A percentile compares a stretch with the other conserved stretches of the same genome.
Evolutionary conservation across 2,329 filamentous ascomycete genomes (phyloP).

Genomic region (Phyllosticta capitalensis): DNA sequence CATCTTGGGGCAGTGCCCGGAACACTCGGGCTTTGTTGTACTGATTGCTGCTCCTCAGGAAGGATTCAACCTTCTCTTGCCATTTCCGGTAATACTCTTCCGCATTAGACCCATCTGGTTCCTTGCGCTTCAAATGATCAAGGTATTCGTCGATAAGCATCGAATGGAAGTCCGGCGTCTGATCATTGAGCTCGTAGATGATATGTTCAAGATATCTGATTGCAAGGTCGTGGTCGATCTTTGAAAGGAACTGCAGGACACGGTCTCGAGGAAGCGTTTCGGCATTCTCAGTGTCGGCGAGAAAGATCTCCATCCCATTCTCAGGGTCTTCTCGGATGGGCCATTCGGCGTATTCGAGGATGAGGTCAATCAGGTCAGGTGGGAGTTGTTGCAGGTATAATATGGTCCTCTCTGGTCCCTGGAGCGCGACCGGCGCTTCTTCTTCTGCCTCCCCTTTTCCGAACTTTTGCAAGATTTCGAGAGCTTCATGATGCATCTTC

Average conservation of each 20-base stretch:
- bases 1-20: slow-evolving; percentile 66
- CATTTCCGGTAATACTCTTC: slow-evolving; percentile 35
- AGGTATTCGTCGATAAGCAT: slow-evolving; percentile 66
- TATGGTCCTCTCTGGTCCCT: slow-evolving; percentile 75
- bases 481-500: slow-evolving; percentile 76
- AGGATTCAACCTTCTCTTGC: slow-evolving; percentile 59
- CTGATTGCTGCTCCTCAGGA: slow-evolving; percentile 65
- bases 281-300: slow-evolving; percentile 88
- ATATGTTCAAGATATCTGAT: slow-evolving; percentile 83
- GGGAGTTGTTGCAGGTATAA: slow-evolving; percentile 84
- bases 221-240: slow-evolving; percentile 61
- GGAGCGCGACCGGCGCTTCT: slow-evolving; percentile 46
- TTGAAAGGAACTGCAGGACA: slow-evolving; percentile 64
- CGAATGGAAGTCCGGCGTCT: slow-evolving; percentile 80
- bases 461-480: slow-evolving; percentile 74
- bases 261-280: slow-evolving; percentile 72
- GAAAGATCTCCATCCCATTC: slow-evolving; percentile 83
- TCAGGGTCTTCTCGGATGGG: slow-evolving; percentile 62
- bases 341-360: slow-evolving; percentile 88
- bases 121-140: slow-evolving; percentile 36
- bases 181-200: slow-evolving; percentile 75
- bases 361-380: slow-evolving; percentile 78
- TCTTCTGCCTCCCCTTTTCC: slow-evolving; percentile 47
- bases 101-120: slow-evolving; percentile 18
- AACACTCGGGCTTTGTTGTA: slow-evolving; percentile 77